Evolutionary conservation across 2,329 filamentous ascomycete species (phyloP).

Genomic region (Cladorrhinum sp.): DNA sequence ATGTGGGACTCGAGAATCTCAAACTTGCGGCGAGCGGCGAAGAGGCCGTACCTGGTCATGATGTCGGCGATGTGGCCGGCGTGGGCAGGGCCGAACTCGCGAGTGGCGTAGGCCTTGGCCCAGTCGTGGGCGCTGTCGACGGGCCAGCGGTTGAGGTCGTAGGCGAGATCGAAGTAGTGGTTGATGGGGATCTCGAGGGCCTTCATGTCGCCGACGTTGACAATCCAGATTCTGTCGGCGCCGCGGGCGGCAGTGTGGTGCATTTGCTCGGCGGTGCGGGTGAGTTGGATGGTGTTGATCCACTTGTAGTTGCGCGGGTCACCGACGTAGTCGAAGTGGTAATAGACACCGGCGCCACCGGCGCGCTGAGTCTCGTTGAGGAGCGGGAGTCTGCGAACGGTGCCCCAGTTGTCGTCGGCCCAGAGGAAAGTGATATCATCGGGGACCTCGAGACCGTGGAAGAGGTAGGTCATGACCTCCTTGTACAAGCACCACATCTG

Average conservation of each 20-base stretch:
- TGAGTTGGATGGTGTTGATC: constrained; percentile 63
- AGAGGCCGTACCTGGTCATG: constrained; percentile 54
- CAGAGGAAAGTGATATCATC: constrained; percentile 67
- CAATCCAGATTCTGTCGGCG: constrained; percentile 61
- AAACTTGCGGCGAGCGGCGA: constrained; percentile 57
- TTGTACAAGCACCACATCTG: constrained; percentile 75
- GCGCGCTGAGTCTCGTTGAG: constrained; percentile 55
- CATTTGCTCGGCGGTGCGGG: constrained; percentile 61
- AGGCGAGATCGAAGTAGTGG: constrained; percentile 67
- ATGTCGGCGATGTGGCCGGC: constrained; percentile 49
- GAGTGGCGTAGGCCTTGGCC: constrained; percentile 49
- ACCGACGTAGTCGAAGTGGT: constrained; percentile 55
- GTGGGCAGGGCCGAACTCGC: constrained; percentile 51
- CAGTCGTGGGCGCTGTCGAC: constrained; percentile 54
- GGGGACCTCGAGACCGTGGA: constrained; percentile 59
- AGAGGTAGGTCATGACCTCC: constrained; percentile 68
- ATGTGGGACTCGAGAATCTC: constrained; percentile 58
- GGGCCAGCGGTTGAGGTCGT: constrained; percentile 58
- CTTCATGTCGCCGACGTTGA: constrained; percentile 66
- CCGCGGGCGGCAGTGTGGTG: constrained; percentile 56
- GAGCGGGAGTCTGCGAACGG: constrained; percentile 59
- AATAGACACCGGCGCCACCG: constrained; percentile 66
- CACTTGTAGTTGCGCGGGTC: constrained; percentile 50
- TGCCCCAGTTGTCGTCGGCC: constrained; percentile 68
- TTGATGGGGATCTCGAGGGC: constrained; percentile 62